Percentiles rank a stretch among this genome's conserved stretches.
Conservation (phyloP, 768 basidiomycete species). For the Phaffia australis region DNA sequence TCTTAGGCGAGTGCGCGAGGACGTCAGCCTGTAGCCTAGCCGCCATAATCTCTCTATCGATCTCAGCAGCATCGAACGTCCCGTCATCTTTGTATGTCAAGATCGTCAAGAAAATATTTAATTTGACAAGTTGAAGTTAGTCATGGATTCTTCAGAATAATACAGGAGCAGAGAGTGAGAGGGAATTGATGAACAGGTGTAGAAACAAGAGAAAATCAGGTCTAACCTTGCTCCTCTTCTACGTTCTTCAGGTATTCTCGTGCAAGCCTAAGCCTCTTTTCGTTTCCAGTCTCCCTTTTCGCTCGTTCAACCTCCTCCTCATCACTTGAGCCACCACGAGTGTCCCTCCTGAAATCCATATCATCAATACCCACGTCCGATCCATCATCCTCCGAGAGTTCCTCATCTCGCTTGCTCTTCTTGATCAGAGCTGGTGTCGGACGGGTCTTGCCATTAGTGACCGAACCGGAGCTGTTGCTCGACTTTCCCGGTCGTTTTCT, state of each 20-base stretch:
- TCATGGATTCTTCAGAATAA: background rate
- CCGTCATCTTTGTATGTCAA: slow-evolving; percentile 52
- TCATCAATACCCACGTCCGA: slow-evolving; percentile 46
- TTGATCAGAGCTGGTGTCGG: background rate
- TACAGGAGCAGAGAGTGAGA: background rate
- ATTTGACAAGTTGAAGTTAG: background rate
- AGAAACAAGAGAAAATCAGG: slow-evolving; percentile 16
- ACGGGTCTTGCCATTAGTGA: background rate
- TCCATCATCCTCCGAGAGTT: slow-evolving; percentile 31
- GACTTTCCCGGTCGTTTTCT: slow-evolving; percentile 7
- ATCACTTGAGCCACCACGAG: slow-evolving; percentile 52
- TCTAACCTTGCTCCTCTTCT: slow-evolving; percentile 59
- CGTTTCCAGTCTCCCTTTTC: slow-evolving; percentile 26
- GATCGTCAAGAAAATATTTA: background rate
- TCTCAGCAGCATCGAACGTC: slow-evolving; percentile 88
- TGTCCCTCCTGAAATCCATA: slow-evolving; percentile 56
- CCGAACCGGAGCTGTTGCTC: background rate
- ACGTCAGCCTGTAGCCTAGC: slow-evolving; percentile 86
- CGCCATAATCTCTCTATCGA: slow-evolving; percentile 85
- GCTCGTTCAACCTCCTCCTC: slow-evolving; percentile 69
- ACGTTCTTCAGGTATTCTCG: slow-evolving; percentile 80
- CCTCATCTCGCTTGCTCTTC: slow-evolving; percentile 28
- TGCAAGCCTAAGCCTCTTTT: slow-evolving; percentile 82
- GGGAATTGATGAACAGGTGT: background rate
- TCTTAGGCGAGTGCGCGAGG: slow-evolving; percentile 70